A percentile compares a stretch with the other conserved stretches of the same genome.
These are phyloP conservation scores for Leccinum rimulosum DNA, from an alignment of 768 basidiomycete species.

Conservation along the genomic window DNA sequence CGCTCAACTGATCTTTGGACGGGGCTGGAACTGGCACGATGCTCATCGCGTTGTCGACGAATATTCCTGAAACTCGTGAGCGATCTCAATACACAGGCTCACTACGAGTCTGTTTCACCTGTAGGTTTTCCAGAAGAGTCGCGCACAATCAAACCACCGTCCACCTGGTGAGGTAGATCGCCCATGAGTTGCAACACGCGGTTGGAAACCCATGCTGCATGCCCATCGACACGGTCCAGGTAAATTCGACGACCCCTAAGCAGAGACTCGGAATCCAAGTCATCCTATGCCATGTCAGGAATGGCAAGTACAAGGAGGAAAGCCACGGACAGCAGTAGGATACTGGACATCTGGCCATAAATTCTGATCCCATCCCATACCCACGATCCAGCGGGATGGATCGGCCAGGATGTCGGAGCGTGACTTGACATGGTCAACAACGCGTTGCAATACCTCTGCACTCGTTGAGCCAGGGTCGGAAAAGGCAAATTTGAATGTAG, in stretches of 20 bases:
- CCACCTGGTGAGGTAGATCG: slow-evolving; percentile 56
- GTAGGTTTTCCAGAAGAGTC: slow-evolving; percentile 63
- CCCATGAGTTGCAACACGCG: slow-evolving; percentile 64
- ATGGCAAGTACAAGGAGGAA: slow-evolving; percentile 8
- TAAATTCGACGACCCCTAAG: slow-evolving; percentile 70
- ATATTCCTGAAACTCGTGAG: slow-evolving; percentile 47
- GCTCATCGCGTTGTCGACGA: slow-evolving; percentile 85
- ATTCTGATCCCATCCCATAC: slow-evolving; percentile 95
- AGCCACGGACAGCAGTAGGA: slow-evolving; percentile 60
- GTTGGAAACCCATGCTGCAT: slow-evolving; percentile 85
- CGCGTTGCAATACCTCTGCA: slow-evolving; percentile 58
- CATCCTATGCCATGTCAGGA: slow-evolving; percentile 44
- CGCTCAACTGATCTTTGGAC: slow-evolving; percentile 51
- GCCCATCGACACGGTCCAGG: slow-evolving; percentile 75
- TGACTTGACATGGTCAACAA: slow-evolving; percentile 56
- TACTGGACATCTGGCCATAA: slow-evolving; percentile 63
- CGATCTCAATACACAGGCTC: not conserved
- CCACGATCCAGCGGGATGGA: slow-evolving; percentile 68
- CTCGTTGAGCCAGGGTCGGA: not conserved
- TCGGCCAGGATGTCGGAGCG: slow-evolving; percentile 57
- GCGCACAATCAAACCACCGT: slow-evolving; percentile 75
- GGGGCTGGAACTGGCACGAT: slow-evolving; percentile 68
- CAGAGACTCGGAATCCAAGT: slow-evolving; percentile 67
- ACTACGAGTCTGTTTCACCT: slow-evolving; percentile 38
- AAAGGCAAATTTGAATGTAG: too few relatives aligned